Evolutionary conservation across 2,329 filamentous ascomycete species (phyloP), one percentile per base, ranked within the genome.

Genomic region (Aspergillus novofumigatus): DNA sequence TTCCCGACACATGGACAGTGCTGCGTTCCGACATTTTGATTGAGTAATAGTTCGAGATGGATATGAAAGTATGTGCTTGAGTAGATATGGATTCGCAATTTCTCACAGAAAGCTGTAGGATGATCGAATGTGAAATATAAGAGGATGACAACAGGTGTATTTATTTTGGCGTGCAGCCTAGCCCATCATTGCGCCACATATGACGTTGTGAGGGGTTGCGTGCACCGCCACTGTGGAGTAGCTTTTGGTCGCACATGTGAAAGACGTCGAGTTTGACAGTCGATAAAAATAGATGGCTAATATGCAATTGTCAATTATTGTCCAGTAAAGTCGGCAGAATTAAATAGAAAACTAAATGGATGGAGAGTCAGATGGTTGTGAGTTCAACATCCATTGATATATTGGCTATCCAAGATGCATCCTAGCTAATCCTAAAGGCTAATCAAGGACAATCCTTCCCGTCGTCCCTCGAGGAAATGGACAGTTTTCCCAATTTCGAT

Each of bases 1-100:
- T 96, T 80, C 94, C 92, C 79, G 90, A 89, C 69, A 97, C 92
- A 79, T 92, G 80, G 63, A 97, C 91, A 52, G 89, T 93, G 68
- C 79, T 83, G 67, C 77, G 65, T 53, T 65, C 73, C 68, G 83
- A 78, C 83, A 86, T 86, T 63, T 44, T 81, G 72, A 38, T 23
- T n/a, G 49, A 32, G 21, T 59, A 52, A 14, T 45, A 17, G 17
- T n/a, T 52, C 44, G 25, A 55, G 21, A 45, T 23, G n/a, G 21
- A 35, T 41, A 20, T 35, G 4, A 49, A 26, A 44, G 38, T 29
- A 28, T 10, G 29, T 51, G 17, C 20, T 29, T 23, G 21, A 6
- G 14, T 23, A 29, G 17, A 38, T 21, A 29, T 23, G 38, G 20
- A 32, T 25, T 25, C 23, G 11, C 47, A 23, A 42, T 28, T 45